Evolutionary conservation across 1,284 basidiomycete genomes (phyloP), one percentile per base, ranked within the genome.

Genomic region (Macrocystidia cucumis): DNA sequence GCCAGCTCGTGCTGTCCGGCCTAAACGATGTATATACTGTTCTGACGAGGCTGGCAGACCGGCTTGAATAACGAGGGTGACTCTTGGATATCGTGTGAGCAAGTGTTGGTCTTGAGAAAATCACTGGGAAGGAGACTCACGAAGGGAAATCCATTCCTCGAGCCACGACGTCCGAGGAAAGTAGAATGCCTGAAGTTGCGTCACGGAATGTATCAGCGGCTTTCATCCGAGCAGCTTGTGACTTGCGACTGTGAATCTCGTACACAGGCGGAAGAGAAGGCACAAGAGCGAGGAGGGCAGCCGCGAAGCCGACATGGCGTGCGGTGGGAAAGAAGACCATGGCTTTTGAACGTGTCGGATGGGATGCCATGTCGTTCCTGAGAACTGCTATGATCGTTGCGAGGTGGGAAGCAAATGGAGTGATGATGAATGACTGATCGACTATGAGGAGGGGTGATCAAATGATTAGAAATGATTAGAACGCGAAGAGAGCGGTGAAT

Each of bases 111-210:
- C 4, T 17, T 18, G 16, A 67, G 52, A n/a, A n/a, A n/a, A n/a
- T 18, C 34, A 3, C 80, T 65, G 23, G 82, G 6, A 25, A 5
- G 76, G 49, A 73, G 70, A 59, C 84, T 72, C 23, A 91, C 71
- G 44, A 88, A 55, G 48, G 88, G 74, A 56, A 92, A 59, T 92
- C 89, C 65, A 90, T 89, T 45, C 90, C 90, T 36, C 91, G 75
- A 1, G 91, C 91, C 19, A 90, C 91, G 20, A 96, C 86, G 54
- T 96, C 91, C 1, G 91, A 93, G 21, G 91, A 88, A 38, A 93
- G 77, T 16, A 95, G 69, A 28, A 71, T 51, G 2, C 66, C 81
- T 0, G 54, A 60, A 16, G 47, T 51, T 0, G 67, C 63, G 4
- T 55, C 53, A 34, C 65, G 68, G 56, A 83, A 85, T 17, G 55